These are phyloP conservation scores for Ustilago nuda DNA, from an alignment of 1,284 basidiomycete genomes.

Conservation along the genomic window DNA sequence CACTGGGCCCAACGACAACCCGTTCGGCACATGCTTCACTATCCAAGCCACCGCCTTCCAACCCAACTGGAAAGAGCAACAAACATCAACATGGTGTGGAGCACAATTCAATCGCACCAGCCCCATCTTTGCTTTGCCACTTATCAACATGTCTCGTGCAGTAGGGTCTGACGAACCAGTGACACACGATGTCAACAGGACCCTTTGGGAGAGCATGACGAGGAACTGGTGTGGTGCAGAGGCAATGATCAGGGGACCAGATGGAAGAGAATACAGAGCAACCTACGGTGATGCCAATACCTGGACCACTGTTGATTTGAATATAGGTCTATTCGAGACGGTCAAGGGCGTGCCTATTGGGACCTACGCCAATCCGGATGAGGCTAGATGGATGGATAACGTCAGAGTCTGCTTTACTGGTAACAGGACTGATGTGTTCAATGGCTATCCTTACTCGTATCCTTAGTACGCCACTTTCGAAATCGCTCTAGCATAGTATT, in stretches of 20 bases:
- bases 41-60: conserved; percentile 47
- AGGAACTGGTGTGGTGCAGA: conserved; percentile 50
- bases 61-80: conserved; percentile 43
- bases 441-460: conserved; percentile 31
- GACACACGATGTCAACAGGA: conserved; percentile 12
- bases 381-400: conserved; percentile 29
- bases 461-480: background rate
- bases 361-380: conserved; percentile 23
- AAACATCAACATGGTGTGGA: conserved; percentile 48
- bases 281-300: conserved; percentile 38
- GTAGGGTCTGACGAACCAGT: conserved; percentile 12
- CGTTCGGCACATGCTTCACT: conserved; percentile 47
- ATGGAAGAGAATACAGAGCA: conserved; percentile 27
- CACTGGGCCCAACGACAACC: conserved; percentile 44
- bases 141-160: conserved; percentile 42
- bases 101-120: conserved; percentile 42
- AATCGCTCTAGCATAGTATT: background rate
- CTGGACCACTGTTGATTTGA: conserved; percentile 37
- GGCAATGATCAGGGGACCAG: conserved; percentile 35
- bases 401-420: conserved; percentile 27
- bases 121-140: conserved; percentile 44
- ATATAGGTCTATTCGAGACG: conserved; percentile 39
- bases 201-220: conserved; percentile 33
- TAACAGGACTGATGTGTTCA: conserved; percentile 25
- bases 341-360: conserved; percentile 35